Evolutionary conservation across 176 grass and related monocot species (phyloP).

Genomic region (Musa beccarii): DNA sequence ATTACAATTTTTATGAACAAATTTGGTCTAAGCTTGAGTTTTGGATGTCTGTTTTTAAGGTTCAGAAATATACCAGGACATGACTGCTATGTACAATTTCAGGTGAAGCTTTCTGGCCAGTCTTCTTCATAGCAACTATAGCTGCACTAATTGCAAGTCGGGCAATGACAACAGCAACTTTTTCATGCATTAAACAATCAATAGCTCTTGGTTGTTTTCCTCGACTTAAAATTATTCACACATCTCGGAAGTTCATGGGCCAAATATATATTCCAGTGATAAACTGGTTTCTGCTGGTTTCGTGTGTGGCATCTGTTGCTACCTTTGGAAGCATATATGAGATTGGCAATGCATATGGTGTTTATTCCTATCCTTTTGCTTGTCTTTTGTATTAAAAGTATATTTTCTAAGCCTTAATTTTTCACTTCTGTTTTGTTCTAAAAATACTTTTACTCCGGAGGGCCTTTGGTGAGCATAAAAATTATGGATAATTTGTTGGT

Average conservation of each 20-base stretch:
- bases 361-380: not conserved
- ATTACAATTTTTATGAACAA: not conserved
- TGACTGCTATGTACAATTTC: slow-evolving; percentile 6
- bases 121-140: slow-evolving; percentile 68
- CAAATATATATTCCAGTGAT: slow-evolving; percentile 98
- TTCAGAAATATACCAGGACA: not conserved
- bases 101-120: slow-evolving; percentile 82
- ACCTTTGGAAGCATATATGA: slow-evolving; percentile 90
- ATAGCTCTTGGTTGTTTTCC: slow-evolving; percentile 93
- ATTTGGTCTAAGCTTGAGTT: not conserved
- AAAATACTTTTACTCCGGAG: not conserved
- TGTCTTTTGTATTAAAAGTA: not conserved
- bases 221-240: slow-evolving; percentile 95
- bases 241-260: slow-evolving; percentile 93
- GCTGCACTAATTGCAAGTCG: slow-evolving; percentile 93
- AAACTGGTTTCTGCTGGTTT: slow-evolving; percentile 92
- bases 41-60: not conserved
- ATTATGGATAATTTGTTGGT: not conserved
- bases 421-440: not conserved
- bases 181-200: slow-evolving; percentile 91
- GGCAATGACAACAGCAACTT: slow-evolving; percentile 91
- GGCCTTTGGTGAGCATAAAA: not conserved
- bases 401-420: not conserved
- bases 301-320: slow-evolving; percentile 71
- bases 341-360: slow-evolving; percentile 99